phyloP scores from a whole-genome alignment of 441 rosid genomes.

The Gossypium lobatum region DNA sequence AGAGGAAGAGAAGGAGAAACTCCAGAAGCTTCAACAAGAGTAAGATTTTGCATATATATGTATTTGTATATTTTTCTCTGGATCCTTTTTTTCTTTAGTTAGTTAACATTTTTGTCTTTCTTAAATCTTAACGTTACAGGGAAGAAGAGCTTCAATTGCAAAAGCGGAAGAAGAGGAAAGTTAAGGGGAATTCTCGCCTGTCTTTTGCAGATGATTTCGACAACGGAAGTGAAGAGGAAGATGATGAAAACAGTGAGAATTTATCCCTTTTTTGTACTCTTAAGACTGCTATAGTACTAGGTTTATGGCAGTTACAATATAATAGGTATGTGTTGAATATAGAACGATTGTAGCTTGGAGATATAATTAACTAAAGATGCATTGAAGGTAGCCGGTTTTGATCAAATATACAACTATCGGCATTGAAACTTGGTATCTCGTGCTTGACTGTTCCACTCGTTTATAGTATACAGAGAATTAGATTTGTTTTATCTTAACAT shows the following conservation, averaged over 20 bases:
- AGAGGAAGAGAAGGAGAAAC: constrained; percentile 97
- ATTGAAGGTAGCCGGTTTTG: neutral
- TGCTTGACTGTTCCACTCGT: neutral
- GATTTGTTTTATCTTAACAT: neutral
- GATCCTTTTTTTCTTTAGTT: neutral
- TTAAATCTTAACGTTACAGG: constrained; percentile 27
- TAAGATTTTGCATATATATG: constrained; percentile 21
- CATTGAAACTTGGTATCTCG: neutral
- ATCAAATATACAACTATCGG: neutral
- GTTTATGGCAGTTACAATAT: constrained; percentile 6
- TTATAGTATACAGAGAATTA: neutral
- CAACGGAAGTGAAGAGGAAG: constrained; percentile 71
- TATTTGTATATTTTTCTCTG: neutral
- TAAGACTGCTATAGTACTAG: neutral
- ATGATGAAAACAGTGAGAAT: constrained; percentile 47
- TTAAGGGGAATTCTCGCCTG: constrained; percentile 64
- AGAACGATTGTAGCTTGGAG: neutral
- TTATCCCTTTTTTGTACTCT: neutral
- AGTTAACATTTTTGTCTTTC: neutral
- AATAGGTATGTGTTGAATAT: neutral
- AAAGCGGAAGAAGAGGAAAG: constrained; percentile 84
- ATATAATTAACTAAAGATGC: neutral
- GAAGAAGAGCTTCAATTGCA: constrained; percentile 84
- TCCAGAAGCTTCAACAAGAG: constrained; percentile 86
- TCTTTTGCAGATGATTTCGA: constrained; percentile 87